phyloP scores from a whole-genome alignment of 805 yeast genomes.

The Ogataea chonburiensis region DNA sequence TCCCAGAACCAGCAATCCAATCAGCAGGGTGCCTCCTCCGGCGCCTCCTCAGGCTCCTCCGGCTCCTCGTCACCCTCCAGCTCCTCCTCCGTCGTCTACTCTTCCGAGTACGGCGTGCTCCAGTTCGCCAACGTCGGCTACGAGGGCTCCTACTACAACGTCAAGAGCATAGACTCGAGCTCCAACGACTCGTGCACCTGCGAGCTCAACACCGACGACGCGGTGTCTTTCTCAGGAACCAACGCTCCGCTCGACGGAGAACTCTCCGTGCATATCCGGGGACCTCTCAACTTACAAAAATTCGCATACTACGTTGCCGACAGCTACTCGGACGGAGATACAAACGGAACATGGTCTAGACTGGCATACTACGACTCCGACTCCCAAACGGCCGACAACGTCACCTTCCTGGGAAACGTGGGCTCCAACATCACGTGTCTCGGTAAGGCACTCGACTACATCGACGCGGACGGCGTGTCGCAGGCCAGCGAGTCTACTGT shows the following conservation, averaged over 20 bases:
- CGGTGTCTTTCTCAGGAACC: constrained; percentile 48
- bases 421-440: constrained; percentile 62
- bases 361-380: constrained; percentile 56
- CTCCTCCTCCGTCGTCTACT: constrained; percentile 18
- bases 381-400: constrained; percentile 52
- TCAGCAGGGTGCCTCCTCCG: too few species aligned
- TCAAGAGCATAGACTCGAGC: constrained; percentile 41
- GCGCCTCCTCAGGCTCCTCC: constrained; percentile 7
- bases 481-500: constrained; percentile 46
- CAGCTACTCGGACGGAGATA: constrained; percentile 37
- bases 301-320: constrained; percentile 62
- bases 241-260: constrained; percentile 68
- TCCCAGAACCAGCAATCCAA: constrained; percentile 1
- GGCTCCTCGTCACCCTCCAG: constrained; percentile 14
- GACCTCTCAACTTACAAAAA: constrained; percentile 60
- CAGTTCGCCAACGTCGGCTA: constrained; percentile 57
- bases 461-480: constrained; percentile 54
- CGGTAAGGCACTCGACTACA: constrained; percentile 66
- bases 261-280: constrained; percentile 75
- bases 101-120: constrained; percentile 39
- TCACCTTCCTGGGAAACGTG: constrained; percentile 64
- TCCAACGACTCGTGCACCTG: constrained; percentile 48
- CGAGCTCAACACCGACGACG: constrained; percentile 35
- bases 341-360: constrained; percentile 55
- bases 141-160: constrained; percentile 51